Evolutionary conservation across 2,329 filamentous ascomycete species (phyloP), one percentile per base, ranked within the genome.

Genomic region (Microcera coccophila): DNA sequence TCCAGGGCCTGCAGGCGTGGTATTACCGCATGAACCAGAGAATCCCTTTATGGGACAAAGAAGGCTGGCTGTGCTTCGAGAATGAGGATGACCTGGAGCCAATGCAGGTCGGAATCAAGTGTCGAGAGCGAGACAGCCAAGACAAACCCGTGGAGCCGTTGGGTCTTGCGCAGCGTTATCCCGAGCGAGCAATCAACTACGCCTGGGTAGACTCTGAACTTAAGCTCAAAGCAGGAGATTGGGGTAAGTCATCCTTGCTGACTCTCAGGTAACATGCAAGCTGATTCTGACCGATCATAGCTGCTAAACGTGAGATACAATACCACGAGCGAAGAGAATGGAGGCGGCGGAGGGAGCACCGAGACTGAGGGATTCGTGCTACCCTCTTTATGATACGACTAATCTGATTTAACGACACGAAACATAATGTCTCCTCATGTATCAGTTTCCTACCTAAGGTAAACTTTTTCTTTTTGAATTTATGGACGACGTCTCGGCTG

Each of bases 101-200:
- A 19, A 60, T 57, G 40, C 56, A 64, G 39, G 52, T 65, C 44
- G 61, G 59, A 43, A 65, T 68, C 60, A 69, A 69, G 53, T 67
- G 65, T 40, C 63, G 66, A 2, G 65, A 68, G 42, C 58, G 62
- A 20, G 65, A 68, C 36, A 61, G 53, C 38, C 62, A 64, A 35
- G 62, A 62, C 47, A 64, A 62, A 44, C 62, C 64, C 15, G 58
- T 59, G 54, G 62, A 67, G 42, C 63, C 63, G 1, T 53, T 68
- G 18, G 66, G 66, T 2, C 56, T 69, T 10, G 65, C 62, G 1
- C 66, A 68, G 40, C 62, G 73, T n/a, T 75, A 70, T 42, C 73
- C 73, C 2, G 72, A 75, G 43, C 64, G 70, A 18, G 71, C 71
- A 5, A 59, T 74, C 28, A 58, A 63, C 26, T 75, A 75, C 51